Evolutionary conservation across 805 yeast species (phyloP), one percentile per base, ranked within the genome.

Genomic region (Metschnikowia drakensbergensis): DNA sequence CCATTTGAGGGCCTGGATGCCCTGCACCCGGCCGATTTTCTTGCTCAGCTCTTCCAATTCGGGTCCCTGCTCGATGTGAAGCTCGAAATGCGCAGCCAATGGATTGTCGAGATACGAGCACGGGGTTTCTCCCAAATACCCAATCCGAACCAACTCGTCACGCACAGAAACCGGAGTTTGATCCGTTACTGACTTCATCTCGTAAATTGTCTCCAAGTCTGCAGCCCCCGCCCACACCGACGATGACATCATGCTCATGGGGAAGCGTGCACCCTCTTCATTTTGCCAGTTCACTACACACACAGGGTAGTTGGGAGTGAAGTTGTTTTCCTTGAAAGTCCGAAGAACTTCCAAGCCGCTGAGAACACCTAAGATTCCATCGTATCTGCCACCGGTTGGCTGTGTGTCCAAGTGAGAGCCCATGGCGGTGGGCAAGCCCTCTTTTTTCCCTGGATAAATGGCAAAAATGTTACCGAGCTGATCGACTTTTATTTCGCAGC

Each of bases 61-160:
- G 9, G 90, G 90, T 5, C 91, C 91, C 64, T 84, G 91, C 59
- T 84, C 90, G 51, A 84, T 84, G 59, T 84, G 91, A 47, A 84
- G 69, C 62, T 84, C 91, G 61, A 84, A 84, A 63, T 84, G 89
- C 7, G 86, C 84, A 22, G 80, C 79, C 23, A 84, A 66, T 17
- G 85, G 86, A 53, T 77, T 80, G 23, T 61, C 67, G 52, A 69
- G 57, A 59, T 78, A 72, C 9, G 74, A 67, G 22, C 83, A 82
- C 1, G 73, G 72, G 6, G 67, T 58, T 2, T 64, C 66, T 11
- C 90, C 90, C 52, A 74, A 63, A 60, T 81, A 84, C 1, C 88
- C 88, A 46, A 83, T 84, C 58, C 86, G 69, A 25, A 67, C 66
- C 51, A 84, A 68, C 52, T 83, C 88, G 4, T 76, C 73, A 23